Evolutionary conservation across 2,329 filamentous ascomycete species (phyloP).

Genomic region (Capronia americana): DNA sequence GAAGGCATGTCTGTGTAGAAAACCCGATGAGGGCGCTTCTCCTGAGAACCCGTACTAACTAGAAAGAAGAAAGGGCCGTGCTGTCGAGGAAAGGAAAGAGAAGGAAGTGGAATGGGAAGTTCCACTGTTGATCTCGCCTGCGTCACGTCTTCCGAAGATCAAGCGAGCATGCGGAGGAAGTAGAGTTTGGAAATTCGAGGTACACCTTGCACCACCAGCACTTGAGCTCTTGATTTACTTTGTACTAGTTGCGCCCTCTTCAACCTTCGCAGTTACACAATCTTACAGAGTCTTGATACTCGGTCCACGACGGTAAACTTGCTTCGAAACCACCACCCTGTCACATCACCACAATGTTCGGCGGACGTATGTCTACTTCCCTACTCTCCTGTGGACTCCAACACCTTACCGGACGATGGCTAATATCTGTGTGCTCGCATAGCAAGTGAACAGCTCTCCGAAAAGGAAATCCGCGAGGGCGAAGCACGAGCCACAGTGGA

Average conservation of each 20-base stretch:
- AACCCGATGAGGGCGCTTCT: no score
- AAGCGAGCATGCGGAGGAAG: not conserved
- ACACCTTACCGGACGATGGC: not conserved
- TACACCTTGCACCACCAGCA: not conserved
- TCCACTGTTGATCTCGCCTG: not conserved
- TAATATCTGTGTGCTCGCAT: conserved; percentile 6
- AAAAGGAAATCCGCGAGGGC: conserved; percentile 56
- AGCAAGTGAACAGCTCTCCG: conserved; percentile 51
- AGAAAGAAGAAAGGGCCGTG: not conserved
- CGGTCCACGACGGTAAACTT: not conserved
- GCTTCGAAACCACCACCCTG: not conserved
- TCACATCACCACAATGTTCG: conserved; percentile 28
- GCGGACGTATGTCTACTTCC: conserved; percentile 30
- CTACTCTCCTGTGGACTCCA: conserved; percentile 1
- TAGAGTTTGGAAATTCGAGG: not conserved
- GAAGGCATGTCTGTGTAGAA: not conserved
- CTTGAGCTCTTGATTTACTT: not conserved
- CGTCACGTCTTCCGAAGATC: not conserved
- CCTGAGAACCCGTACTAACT: not conserved
- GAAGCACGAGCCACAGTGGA: conserved; percentile 62
- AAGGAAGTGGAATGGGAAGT: not conserved
- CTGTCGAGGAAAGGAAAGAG: not conserved
- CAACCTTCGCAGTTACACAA: not conserved
- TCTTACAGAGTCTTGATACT: not conserved
- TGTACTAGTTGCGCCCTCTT: not conserved